Evolutionary conservation across 164 flowering plant genomes (phyloP), one percentile per base, ranked within the genome.

Genomic region (Sedum album): DNA sequence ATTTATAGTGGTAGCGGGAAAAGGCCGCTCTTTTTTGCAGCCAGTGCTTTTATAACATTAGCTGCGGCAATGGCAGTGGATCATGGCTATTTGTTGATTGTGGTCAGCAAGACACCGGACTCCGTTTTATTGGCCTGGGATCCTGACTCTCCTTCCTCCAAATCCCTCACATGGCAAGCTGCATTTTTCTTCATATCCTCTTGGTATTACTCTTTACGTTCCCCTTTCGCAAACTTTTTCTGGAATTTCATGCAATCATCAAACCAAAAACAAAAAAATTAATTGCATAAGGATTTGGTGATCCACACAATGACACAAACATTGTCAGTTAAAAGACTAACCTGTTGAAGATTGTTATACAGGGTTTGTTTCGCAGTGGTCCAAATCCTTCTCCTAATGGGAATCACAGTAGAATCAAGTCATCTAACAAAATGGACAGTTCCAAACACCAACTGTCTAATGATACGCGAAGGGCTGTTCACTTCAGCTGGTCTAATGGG

Each of bases 321-420:
- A n/a, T n/a, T n/a, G n/a, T n/a, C n/a, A n/a, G n/a, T n/a, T n/a
- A n/a, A n/a, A n/a, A n/a, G n/a, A n/a, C n/a, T n/a, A n/a, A n/a
- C n/a, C n/a, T n/a, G n/a, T n/a, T n/a, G n/a, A 21, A 18, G 9
- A 25, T 46, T 4, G 42, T 28, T 70, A 3, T 35, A 30, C 60
- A 93, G 98, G 98, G 48, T 84, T 28, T 83, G 85, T 53, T 93
- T 93, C 71, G 87, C 89, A 0, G 87, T 83, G 14, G 93, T 75
- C 11, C 95, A 90, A 73, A 85, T 93, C 7, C 73, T 90, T 31
- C 53, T 93, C 76, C 68, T 90, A 76, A 82, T 86, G 0, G 96
- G 91, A 6, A 69, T 90, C 10, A 86, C 89, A 25, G 85, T 86
- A n/a, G 98, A 93, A 71, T 88, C 98, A 8, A 91, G 93, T 2